These are phyloP conservation scores for Pelargonium australe DNA, from an alignment of 441 rosid genomes.

Conservation along the genomic window DNA sequence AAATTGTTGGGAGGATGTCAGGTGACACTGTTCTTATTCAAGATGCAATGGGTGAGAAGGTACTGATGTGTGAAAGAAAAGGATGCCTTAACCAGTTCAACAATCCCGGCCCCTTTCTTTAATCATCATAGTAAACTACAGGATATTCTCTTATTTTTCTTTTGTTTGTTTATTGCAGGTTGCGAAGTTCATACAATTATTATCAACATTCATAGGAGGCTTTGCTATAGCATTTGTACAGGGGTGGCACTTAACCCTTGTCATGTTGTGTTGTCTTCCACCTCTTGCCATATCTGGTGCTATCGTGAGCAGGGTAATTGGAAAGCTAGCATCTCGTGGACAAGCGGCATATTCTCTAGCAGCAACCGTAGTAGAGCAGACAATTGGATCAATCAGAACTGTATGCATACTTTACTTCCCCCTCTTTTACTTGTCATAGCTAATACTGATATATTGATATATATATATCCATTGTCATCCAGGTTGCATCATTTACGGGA, in stretches of 20 bases:
- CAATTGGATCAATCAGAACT: constrained; percentile 68
- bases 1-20: constrained; percentile 77
- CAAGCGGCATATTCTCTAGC: constrained; percentile 64
- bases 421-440: not conserved
- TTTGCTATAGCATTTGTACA: constrained; percentile 44
- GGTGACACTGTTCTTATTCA: constrained; percentile 82
- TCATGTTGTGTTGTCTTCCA: constrained; percentile 55
- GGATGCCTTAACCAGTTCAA: not conserved
- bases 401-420: constrained; percentile 27
- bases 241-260: constrained; percentile 58
- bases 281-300: constrained; percentile 49
- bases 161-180: constrained; percentile 36
- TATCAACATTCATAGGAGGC: constrained; percentile 60
- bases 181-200: constrained; percentile 61
- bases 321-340: constrained; percentile 52
- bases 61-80: constrained; percentile 14
- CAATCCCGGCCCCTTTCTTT: not conserved
- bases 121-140: no score
- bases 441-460: not conserved
- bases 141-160: constrained; percentile 5
- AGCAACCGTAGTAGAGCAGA: constrained; percentile 65
- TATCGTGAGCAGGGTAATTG: constrained; percentile 32
- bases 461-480: not conserved
- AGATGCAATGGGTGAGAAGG: constrained; percentile 89
- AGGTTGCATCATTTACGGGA: constrained; percentile 77